Evolutionary conservation across 768 basidiomycete species (phyloP).

Genomic region (Amanita subjunquillea): DNA sequence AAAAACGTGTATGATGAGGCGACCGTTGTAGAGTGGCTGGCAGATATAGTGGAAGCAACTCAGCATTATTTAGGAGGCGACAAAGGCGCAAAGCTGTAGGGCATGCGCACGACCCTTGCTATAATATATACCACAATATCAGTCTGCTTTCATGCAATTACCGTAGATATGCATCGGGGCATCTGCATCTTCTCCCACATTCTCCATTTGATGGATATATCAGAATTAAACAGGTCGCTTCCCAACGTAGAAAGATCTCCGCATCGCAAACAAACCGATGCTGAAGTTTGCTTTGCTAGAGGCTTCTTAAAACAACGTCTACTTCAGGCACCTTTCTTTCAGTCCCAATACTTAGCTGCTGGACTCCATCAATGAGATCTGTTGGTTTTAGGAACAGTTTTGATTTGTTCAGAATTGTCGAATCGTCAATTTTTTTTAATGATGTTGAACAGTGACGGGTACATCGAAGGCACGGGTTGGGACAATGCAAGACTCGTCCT

Average conservation of each 20-base stretch:
- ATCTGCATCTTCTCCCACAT: slow-evolving; percentile 59
- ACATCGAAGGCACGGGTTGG: slow-evolving; percentile 38
- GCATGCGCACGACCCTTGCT: background rate
- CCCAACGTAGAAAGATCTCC: slow-evolving; percentile 43
- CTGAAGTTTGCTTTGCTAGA: slow-evolving; percentile 27
- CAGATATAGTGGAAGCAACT: slow-evolving; percentile 27
- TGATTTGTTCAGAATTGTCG: slow-evolving; percentile 50
- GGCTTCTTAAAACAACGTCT: slow-evolving; percentile 59
- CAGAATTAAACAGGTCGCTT: slow-evolving; percentile 16
- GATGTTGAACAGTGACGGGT: slow-evolving; percentile 28
- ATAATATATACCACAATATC: background rate
- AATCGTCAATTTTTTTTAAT: slow-evolving; percentile 35
- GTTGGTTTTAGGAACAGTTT: slow-evolving; percentile 61
- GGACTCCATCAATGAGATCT: slow-evolving; percentile 59
- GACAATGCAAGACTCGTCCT: slow-evolving; percentile 50
- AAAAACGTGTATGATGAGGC: slow-evolving; percentile 32
- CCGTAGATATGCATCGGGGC: slow-evolving; percentile 60
- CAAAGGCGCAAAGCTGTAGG: background rate
- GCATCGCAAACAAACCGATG: slow-evolving; percentile 50
- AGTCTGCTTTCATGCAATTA: slow-evolving; percentile 22
- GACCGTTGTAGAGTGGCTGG: slow-evolving; percentile 35
- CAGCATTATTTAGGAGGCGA: slow-evolving; percentile 19
- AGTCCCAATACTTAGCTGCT: slow-evolving; percentile 27
- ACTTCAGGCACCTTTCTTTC: slow-evolving; percentile 27
- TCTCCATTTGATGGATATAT: slow-evolving; percentile 34